Percentiles rank a stretch among this genome's conserved stretches.
Conservation (phyloP, 2,329 filamentous ascomycete genomes). For the Fusarium sp. region DNA sequence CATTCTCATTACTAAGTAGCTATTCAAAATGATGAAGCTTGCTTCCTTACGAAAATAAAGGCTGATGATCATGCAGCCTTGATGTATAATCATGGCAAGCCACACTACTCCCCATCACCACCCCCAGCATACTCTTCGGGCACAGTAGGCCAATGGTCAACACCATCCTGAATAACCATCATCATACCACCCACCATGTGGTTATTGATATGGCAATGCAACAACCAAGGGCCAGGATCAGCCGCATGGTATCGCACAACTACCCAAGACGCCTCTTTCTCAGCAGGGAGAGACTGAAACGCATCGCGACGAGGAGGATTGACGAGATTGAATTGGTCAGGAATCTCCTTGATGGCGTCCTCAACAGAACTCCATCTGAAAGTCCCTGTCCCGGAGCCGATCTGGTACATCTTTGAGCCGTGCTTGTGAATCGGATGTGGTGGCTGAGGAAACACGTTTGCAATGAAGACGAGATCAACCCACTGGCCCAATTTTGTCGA, state of each 20-base stretch:
- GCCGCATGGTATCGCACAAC: constrained; percentile 67
- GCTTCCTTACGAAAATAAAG: constrained; percentile 17
- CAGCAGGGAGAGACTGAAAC: constrained; percentile 47
- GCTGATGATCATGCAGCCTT: background rate
- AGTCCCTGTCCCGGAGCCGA: constrained; percentile 66
- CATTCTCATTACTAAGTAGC: constrained; percentile 4
- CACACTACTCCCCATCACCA: constrained; percentile 22
- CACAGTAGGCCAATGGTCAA: constrained; percentile 61
- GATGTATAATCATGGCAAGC: background rate
- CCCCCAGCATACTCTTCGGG: constrained; percentile 57
- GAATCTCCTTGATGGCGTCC: constrained; percentile 64
- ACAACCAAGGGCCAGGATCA: constrained; percentile 68
- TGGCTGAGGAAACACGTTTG: constrained; percentile 62
- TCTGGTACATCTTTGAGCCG: constrained; percentile 70
- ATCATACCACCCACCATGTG: constrained; percentile 71
- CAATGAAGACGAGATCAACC: constrained; percentile 70
- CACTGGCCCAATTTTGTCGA: constrained; percentile 64
- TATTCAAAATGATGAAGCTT: constrained; percentile 18
- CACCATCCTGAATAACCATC: constrained; percentile 65
- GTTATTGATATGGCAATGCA: constrained; percentile 71
- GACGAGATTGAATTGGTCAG: constrained; percentile 69
- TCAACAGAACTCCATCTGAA: constrained; percentile 69
- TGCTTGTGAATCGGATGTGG: constrained; percentile 76
- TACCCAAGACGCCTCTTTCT: constrained; percentile 57
- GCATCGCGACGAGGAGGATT: constrained; percentile 69